These are phyloP conservation scores for Neoarthrinium moseri DNA, from an alignment of 2,329 filamentous ascomycete genomes.

Conservation along the genomic window DNA sequence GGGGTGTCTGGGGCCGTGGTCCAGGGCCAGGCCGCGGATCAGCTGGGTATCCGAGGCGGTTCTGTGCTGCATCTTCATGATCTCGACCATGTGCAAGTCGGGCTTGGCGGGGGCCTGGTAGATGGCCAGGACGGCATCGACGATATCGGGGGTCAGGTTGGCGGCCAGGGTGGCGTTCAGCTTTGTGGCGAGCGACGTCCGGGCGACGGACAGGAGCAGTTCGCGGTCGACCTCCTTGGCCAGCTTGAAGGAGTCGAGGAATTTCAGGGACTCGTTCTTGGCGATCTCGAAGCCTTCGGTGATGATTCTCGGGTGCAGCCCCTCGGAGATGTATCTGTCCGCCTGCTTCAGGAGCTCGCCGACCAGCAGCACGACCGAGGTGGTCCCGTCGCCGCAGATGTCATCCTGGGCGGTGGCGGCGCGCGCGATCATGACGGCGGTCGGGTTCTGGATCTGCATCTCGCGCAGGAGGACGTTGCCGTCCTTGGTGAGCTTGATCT, in stretches of 20 bases:
- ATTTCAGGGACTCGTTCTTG: constrained; percentile 91
- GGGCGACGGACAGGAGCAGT: constrained; percentile 86
- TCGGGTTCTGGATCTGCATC: constrained; percentile 98
- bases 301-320: constrained; percentile 94
- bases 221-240: constrained; percentile 86
- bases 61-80: constrained; percentile 99
- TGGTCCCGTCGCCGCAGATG: constrained; percentile 97
- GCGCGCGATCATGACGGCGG: constrained; percentile 78
- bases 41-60: constrained; percentile 94
- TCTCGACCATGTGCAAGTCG: constrained; percentile 98
- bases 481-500: constrained; percentile 96
- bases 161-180: constrained; percentile 85
- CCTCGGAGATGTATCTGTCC: constrained; percentile 92
- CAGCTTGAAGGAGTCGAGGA: constrained; percentile 93
- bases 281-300: constrained; percentile 97
- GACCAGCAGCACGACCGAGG: constrained; percentile 90
- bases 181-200: constrained; percentile 94
- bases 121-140: constrained; percentile 93
- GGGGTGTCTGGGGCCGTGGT: constrained; percentile 93
- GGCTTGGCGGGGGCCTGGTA: constrained; percentile 88
- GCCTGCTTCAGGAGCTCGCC: constrained; percentile 98
- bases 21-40: constrained; percentile 87
- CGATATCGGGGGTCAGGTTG: constrained; percentile 90
- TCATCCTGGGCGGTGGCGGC: constrained; percentile 97
- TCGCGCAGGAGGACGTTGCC: constrained; percentile 80